A percentile compares a stretch with the other conserved stretches of the same genome.
These are phyloP conservation scores for Huntiella decipiens DNA, from an alignment of 2,329 filamentous ascomycete genomes.

Conservation along the genomic window DNA sequence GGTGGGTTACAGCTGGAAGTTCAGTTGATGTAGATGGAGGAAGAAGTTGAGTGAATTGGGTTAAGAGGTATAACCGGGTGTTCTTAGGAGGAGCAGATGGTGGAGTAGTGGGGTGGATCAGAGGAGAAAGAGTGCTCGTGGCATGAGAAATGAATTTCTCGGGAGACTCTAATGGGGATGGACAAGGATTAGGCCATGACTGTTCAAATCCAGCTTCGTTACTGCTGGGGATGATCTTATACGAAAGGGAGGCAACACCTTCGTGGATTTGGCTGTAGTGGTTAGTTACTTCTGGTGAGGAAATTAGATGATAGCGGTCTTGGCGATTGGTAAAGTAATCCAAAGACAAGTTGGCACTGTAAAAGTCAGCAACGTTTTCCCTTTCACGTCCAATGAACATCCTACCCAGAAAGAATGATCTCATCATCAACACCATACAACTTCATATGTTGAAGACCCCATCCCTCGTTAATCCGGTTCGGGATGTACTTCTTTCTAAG, in stretches of 20 bases:
- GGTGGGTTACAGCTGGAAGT: conserved; percentile 56
- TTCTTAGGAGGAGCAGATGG: conserved; percentile 19
- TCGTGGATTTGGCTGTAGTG: conserved; percentile 67
- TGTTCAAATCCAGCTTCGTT: conserved; percentile 38
- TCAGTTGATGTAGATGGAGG: conserved; percentile 70
- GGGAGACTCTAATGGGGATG: conserved; percentile 54
- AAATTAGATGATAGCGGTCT: conserved; percentile 85
- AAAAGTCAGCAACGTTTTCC: conserved; percentile 12
- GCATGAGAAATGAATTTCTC: conserved; percentile 50
- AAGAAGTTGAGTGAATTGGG: conserved; percentile 75
- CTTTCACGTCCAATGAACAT: neutral
- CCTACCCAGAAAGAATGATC: conserved; percentile 76
- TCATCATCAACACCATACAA: conserved; percentile 90
- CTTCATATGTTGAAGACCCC: conserved; percentile 98
- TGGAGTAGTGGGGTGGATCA: conserved; percentile 33
- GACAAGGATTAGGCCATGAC: conserved; percentile 66
- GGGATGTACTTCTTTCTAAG: conserved; percentile 69
- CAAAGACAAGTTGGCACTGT: conserved; percentile 61
- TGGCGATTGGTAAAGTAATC: conserved; percentile 96
- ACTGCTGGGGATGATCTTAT: conserved; percentile 46
- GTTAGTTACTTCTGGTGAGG: conserved; percentile 56
- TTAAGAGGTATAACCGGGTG: conserved; percentile 68
- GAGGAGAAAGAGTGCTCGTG: conserved; percentile 42
- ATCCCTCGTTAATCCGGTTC: conserved; percentile 86
- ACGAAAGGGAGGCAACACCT: conserved; percentile 63